Conservation (phyloP, 2,329 filamentous ascomycete genomes). For the Trichoderma guizhouense region DNA sequence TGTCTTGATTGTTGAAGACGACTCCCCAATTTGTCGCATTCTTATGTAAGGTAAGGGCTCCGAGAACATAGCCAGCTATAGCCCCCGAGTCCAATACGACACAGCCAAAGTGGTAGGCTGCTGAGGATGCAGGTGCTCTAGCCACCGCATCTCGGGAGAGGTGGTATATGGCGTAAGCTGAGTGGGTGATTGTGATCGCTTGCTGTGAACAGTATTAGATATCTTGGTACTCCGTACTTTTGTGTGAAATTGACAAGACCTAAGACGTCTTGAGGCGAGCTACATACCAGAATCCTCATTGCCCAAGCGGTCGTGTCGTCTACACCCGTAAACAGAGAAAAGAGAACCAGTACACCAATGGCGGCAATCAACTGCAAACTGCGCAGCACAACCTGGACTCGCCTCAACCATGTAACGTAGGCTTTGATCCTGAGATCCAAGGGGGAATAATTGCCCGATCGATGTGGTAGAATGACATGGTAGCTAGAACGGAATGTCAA, state of each 20-base stretch:
- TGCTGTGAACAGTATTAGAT: constrained; percentile 51
- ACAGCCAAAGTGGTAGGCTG: constrained; percentile 87
- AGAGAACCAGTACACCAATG: constrained; percentile 67
- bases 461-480: constrained; percentile 62
- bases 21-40: constrained; percentile 60
- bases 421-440: constrained; percentile 69
- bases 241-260: background rate
- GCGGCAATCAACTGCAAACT: constrained; percentile 65
- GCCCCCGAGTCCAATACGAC: constrained; percentile 63
- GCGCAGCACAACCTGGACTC: constrained; percentile 66
- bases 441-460: constrained; percentile 57
- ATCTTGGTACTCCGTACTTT: background rate
- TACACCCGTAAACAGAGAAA: constrained; percentile 71
- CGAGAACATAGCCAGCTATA: constrained; percentile 55
- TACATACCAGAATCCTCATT: constrained; percentile 65
- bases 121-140: constrained; percentile 74
- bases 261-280: background rate
- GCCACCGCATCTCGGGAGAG: constrained; percentile 66
- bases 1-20: constrained; percentile 55
- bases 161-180: constrained; percentile 77
- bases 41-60: constrained; percentile 44
- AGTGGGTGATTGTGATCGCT: constrained; percentile 68
- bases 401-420: constrained; percentile 66
- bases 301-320: constrained; percentile 68
- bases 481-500: constrained; percentile 39